Percentiles rank a stretch among this genome's conserved stretches.
phyloP scores from a whole-genome alignment of 306 rosid genomes.

The Cyamopsis tetragonoloba region DNA sequence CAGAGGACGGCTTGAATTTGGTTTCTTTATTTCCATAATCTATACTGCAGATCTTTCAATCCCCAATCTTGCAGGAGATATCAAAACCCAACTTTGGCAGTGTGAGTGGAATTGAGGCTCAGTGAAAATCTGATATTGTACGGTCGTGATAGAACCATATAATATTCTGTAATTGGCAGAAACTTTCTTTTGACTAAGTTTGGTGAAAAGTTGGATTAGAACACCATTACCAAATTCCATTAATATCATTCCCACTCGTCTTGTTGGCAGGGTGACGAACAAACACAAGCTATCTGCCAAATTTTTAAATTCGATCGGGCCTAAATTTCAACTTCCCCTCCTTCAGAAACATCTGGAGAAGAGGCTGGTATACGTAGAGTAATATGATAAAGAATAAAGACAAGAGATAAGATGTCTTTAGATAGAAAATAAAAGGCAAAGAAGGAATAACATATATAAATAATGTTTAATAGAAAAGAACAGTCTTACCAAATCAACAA shows the following conservation, averaged over 20 bases:
- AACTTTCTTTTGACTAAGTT: not conserved
- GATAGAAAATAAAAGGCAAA: no score
- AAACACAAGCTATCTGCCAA: not conserved
- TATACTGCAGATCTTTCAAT: not conserved
- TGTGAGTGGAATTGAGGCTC: not conserved
- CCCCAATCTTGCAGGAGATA: not conserved
- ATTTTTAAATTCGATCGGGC: not conserved
- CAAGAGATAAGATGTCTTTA: no score
- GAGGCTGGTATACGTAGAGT: no score
- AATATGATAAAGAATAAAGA: no score
- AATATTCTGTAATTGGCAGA: no score
- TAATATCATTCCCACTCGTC: not conserved
- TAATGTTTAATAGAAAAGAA: no score
- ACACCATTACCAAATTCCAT: not conserved
- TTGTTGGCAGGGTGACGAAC: not conserved
- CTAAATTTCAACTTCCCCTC: not conserved
- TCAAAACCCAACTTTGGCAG: not conserved
- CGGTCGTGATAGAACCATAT: not conserved
- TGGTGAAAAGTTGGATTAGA: not conserved
- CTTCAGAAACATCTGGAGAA: no score
- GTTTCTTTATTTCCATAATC: not conserved
- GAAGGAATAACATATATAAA: no score
- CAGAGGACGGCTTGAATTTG: not conserved
- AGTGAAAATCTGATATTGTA: not conserved
- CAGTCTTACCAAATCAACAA: no score